phyloP scores from a whole-genome alignment of 202 grass and related monocot species.

The Tripidium arundinaceum region DNA sequence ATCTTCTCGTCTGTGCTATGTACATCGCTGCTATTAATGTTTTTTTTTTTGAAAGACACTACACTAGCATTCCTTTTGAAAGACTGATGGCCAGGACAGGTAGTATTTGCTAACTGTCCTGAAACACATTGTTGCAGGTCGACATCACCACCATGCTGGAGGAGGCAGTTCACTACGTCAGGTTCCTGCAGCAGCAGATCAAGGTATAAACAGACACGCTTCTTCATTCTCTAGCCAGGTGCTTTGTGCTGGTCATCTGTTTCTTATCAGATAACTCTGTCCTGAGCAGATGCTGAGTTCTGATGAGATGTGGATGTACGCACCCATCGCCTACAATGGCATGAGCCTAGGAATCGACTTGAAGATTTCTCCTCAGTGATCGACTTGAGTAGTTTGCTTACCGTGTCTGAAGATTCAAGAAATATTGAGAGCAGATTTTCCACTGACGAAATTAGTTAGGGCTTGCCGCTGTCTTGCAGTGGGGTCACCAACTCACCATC shows the following conservation, averaged over 20 bases:
- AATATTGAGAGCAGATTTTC: not conserved
- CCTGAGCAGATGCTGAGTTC: constrained; percentile 62
- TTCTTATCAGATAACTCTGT: constrained; percentile 13
- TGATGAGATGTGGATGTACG: constrained; percentile 87
- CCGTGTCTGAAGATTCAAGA: not conserved
- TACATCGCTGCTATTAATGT: not conserved
- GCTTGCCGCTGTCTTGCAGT: too few species aligned
- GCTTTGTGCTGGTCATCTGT: not conserved
- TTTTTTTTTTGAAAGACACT: too few species aligned
- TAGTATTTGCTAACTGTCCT: not conserved
- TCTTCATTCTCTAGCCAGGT: not conserved
- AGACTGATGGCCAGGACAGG: not conserved
- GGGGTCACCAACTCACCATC: too few species aligned
- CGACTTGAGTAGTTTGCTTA: not conserved
- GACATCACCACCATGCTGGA: constrained; percentile 86
- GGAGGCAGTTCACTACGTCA: constrained; percentile 75
- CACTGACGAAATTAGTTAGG: not conserved
- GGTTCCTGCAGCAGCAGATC: constrained; percentile 76
- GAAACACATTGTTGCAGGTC: constrained; percentile 40
- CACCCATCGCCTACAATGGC: constrained; percentile 74
- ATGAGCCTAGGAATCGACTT: constrained; percentile 76
- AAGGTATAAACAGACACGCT: constrained; percentile 34
- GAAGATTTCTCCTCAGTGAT: constrained; percentile 48
- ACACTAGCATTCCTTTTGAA: not conserved
- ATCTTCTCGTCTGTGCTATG: not conserved